Base-by-base conservation (phyloP, 1,284 basidiomycete genomes). In the Agroathelia rolfsii region DNA sequence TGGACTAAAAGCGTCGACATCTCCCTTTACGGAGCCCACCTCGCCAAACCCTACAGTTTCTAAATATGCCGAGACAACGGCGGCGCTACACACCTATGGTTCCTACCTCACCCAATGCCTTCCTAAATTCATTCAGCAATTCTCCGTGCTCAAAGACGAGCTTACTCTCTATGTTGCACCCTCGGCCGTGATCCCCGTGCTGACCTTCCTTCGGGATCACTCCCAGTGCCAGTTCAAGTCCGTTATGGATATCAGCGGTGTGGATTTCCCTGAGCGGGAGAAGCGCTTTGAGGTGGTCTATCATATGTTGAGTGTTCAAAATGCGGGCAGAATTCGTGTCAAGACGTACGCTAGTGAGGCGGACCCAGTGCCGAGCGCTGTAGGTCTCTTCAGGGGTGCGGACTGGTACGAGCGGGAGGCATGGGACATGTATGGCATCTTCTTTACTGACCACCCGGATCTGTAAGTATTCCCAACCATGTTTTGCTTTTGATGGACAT, bases 331-430 rank as follows among this genome's bases (percentile, higher is more conserved):
- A 43, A 88, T 99, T 53, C 69, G 95, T 36, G 92, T 99, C 47
- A 99, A 98, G 74, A 97, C 95, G 0, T 97, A 95, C 56, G 90
- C 92, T 39, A 85, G 87, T 44, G 95, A 99, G 60, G 79, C 86
- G n/a, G 86, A 93, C 47, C 76, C 88, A 25, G 87, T 98, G 6
- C 95, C 94, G 1, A 94, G 85, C 48, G 76, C 73, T 12, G 69
- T 75, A 4, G 72, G 72, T 14, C 45, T 97, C 16, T 99, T 84
- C 67, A 72, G 76, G 37, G 89, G 92, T 32, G 94, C 95, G 13
- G 89, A 99, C 56, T 99, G 95, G 95, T 94, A 92, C 55, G 95
- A 99, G 62, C 76, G 95, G 41, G 95, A 99, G 59, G 82, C 89
- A 20, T 99, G 92, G 88, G 95, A 99, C 62, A 74, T 99, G 64